Evolutionary conservation across 208 protist species (phyloP).

Genomic region (Herpetomonas samuelpessoai): DNA sequence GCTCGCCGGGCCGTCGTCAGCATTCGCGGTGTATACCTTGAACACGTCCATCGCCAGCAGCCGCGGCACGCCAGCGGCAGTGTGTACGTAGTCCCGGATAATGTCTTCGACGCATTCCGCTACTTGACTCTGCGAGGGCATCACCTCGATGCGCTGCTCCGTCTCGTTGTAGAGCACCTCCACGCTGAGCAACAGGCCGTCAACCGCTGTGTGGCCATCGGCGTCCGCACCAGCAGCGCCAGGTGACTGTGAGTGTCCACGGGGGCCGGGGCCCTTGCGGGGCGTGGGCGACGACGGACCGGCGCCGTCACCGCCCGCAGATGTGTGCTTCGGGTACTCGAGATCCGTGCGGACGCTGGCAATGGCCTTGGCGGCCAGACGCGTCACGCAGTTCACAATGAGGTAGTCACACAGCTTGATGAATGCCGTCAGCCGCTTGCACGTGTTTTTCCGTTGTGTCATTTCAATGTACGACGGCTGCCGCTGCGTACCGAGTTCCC

Average conservation of each 20-base stretch:
- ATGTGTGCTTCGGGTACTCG: slow-evolving; percentile 47
- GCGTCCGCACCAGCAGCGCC: slow-evolving; percentile 2
- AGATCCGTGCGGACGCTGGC: slow-evolving; percentile 67
- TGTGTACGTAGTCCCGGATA: slow-evolving; percentile 88
- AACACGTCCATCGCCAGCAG: slow-evolving; percentile 86
- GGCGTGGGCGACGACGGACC: neutral
- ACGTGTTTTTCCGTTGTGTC: slow-evolving; percentile 89
- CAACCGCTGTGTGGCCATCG: slow-evolving; percentile 26
- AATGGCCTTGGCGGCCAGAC: slow-evolving; percentile 80
- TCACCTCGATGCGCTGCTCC: slow-evolving; percentile 64
- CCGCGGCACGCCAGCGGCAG: slow-evolving; percentile 77
- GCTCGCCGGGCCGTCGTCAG: slow-evolving; percentile 47
- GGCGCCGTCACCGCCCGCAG: neutral
- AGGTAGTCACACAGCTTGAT: slow-evolving; percentile 95
- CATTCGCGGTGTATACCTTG: slow-evolving; percentile 87
- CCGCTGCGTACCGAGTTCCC: slow-evolving; percentile 78
- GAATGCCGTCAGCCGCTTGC: slow-evolving; percentile 91
- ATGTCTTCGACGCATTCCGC: slow-evolving; percentile 84
- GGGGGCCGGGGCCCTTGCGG: neutral
- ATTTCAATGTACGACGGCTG: slow-evolving; percentile 93
- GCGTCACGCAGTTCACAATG: slow-evolving; percentile 88
- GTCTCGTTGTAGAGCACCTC: slow-evolving; percentile 78
- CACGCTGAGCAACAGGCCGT: slow-evolving; percentile 69
- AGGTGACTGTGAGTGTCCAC: neutral
- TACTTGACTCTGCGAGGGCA: slow-evolving; percentile 67